Conservation (phyloP, 2,329 filamentous ascomycete genomes). For the Colletotrichum sp. region DNA sequence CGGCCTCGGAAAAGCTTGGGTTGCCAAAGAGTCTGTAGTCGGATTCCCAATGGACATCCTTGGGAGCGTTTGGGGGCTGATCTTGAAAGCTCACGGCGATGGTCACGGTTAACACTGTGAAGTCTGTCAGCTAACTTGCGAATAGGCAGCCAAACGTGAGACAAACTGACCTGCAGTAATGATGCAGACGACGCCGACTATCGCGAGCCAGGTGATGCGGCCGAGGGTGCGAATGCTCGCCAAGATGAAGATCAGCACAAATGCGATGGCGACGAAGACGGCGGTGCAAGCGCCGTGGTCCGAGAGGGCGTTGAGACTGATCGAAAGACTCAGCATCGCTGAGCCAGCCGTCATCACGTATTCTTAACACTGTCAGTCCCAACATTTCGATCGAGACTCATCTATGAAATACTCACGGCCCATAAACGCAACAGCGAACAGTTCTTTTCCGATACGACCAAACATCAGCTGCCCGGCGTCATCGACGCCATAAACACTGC, state of each 20-base stretch:
- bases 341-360: conserved; percentile 36
- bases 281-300: conserved; percentile 42
- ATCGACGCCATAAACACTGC: conserved; percentile 55
- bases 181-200: conserved; percentile 26
- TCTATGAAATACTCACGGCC: conserved; percentile 28
- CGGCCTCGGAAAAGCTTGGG: conserved; percentile 32
- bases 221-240: conserved; percentile 34
- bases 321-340: conserved; percentile 43
- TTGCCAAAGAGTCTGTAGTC: conserved; percentile 31
- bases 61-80: conserved; percentile 26
- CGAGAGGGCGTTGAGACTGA: conserved; percentile 43
- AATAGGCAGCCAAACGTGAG: not conserved
- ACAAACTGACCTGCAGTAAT: conserved; percentile 21
- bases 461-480: conserved; percentile 55
- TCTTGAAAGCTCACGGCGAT: conserved; percentile 33
- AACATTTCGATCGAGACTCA: not conserved
- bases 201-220: conserved; percentile 35
- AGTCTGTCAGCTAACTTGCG: not conserved
- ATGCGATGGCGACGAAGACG: conserved; percentile 40
- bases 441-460: conserved; percentile 46
- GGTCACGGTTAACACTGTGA: conserved; percentile 28
- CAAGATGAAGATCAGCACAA: conserved; percentile 30
- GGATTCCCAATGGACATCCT: conserved; percentile 24
- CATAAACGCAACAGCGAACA: conserved; percentile 39
- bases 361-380: conserved; percentile 8